A percentile compares a stretch with the other conserved stretches of the same genome.
Evolutionary conservation across 164 flowering plant genomes (phyloP).

Genomic region (Annona squamosa): DNA sequence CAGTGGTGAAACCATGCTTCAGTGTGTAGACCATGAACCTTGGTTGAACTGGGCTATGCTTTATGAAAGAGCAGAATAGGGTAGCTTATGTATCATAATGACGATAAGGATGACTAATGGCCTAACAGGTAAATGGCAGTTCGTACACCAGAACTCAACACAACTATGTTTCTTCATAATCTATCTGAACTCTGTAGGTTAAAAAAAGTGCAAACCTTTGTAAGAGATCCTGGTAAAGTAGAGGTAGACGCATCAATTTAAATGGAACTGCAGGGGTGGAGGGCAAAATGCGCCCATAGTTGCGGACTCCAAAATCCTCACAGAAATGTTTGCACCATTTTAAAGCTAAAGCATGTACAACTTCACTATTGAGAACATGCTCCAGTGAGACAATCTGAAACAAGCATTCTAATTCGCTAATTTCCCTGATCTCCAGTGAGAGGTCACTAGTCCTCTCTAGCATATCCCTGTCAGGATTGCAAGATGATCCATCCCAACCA

Average conservation of each 20-base stretch:
- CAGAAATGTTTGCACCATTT: conserved; percentile 65
- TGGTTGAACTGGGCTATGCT: no score
- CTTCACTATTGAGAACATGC: conserved; percentile 42
- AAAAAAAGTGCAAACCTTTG: conserved; percentile 48
- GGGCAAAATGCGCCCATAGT: conserved; percentile 22
- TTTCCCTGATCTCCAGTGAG: conserved; percentile 35
- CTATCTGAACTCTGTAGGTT: neutral
- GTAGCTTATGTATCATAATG: no score
- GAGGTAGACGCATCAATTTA: conserved; percentile 69
- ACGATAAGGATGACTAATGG: no score
- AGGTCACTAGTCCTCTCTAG: conserved; percentile 16
- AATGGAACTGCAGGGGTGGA: conserved; percentile 72
- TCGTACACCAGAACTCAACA: no score
- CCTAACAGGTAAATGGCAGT: no score
- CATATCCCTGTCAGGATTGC: conserved; percentile 14
- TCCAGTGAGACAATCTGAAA: conserved; percentile 66
- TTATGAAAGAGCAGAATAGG: no score
- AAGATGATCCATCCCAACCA: conserved; percentile 25
- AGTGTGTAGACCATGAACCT: no score
- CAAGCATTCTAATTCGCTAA: conserved; percentile 48
- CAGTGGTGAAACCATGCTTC: no score
- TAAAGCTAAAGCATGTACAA: conserved; percentile 29
- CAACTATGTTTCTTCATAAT: no score
- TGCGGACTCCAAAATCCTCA: conserved; percentile 28
- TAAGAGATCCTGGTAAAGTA: conserved; percentile 79